Conservation (phyloP, 2,329 filamentous ascomycete species). For the Helminthosporium solani region DNA sequence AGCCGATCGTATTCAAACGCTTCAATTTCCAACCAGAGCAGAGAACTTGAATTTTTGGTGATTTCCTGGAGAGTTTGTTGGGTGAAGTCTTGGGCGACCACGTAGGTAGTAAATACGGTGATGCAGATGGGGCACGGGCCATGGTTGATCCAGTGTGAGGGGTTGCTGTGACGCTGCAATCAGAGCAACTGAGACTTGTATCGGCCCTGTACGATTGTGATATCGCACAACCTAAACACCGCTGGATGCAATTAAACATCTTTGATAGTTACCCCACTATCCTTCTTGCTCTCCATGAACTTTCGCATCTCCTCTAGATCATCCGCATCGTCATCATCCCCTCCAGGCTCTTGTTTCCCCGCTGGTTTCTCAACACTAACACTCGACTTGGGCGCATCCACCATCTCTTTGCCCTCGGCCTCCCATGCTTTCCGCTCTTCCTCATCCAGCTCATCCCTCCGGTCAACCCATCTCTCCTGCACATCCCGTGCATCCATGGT, state of each 20-base stretch:
- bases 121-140: no score
- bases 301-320: constrained; percentile 44
- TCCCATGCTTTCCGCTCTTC: constrained; percentile 73
- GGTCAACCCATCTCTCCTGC: constrained; percentile 93
- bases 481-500: constrained; percentile 83
- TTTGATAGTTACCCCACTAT: constrained; percentile 72
- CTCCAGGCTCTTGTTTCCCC: constrained; percentile 4
- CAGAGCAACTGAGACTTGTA: no score
- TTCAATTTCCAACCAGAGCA: no score
- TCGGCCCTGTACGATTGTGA: neutral
- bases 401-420: constrained; percentile 63
- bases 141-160: no score
- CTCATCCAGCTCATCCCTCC: constrained; percentile 83
- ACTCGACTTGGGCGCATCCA: constrained; percentile 17
- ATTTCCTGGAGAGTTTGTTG: no score
- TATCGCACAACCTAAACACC: constrained; percentile 7
- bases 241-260: constrained; percentile 4
- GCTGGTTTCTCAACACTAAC: constrained; percentile 7
- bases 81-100: no score
- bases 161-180: no score
- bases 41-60: no score
- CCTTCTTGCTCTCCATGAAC: constrained; percentile 41
- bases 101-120: no score
- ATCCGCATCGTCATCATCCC: constrained; percentile 33
- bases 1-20: no score